These are phyloP conservation scores for Penicillium sp. DNA, from an alignment of 2,329 filamentous ascomycete species.

Conservation along the genomic window DNA sequence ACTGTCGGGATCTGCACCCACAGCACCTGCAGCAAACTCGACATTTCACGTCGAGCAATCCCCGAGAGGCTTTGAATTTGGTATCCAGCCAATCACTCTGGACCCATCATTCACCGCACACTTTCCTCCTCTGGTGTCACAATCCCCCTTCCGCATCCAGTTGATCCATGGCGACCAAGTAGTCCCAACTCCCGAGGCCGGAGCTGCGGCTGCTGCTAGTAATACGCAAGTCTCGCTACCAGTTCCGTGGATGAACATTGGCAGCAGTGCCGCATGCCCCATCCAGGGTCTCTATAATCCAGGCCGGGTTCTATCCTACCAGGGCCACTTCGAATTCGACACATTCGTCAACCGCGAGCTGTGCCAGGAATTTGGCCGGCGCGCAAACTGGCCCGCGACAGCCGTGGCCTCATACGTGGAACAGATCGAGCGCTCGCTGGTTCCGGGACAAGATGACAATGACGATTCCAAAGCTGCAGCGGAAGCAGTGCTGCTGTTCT, in stretches of 20 bases:
- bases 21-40: background rate
- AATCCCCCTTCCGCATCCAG: slow-evolving; percentile 25
- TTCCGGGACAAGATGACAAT: slow-evolving; percentile 18
- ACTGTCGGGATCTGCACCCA: slow-evolving; percentile 6
- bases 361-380: slow-evolving; percentile 20
- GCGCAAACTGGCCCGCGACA: slow-evolving; percentile 20
- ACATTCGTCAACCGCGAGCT: slow-evolving; percentile 24
- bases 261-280: slow-evolving; percentile 23
- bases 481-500: slow-evolving; percentile 31
- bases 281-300: slow-evolving; percentile 31
- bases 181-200: slow-evolving; percentile 8
- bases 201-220: slow-evolving; percentile 1
- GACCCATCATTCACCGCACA: slow-evolving; percentile 16
- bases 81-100: slow-evolving; percentile 26
- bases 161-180: slow-evolving; percentile 34
- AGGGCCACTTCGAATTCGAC: slow-evolving; percentile 34
- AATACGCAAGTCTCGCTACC: slow-evolving; percentile 13
- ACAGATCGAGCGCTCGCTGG: slow-evolving; percentile 19
- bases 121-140: slow-evolving; percentile 7
- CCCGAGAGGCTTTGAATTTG: slow-evolving; percentile 26
- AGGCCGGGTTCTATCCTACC: slow-evolving; percentile 27
- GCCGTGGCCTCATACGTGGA: slow-evolving; percentile 15
- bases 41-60: slow-evolving; percentile 21
- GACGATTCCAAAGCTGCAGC: slow-evolving; percentile 33
- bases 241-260: slow-evolving; percentile 28